phyloP scores from a whole-genome alignment of 2,329 filamentous ascomycete genomes.

The Phaeosphaeria sp. region DNA sequence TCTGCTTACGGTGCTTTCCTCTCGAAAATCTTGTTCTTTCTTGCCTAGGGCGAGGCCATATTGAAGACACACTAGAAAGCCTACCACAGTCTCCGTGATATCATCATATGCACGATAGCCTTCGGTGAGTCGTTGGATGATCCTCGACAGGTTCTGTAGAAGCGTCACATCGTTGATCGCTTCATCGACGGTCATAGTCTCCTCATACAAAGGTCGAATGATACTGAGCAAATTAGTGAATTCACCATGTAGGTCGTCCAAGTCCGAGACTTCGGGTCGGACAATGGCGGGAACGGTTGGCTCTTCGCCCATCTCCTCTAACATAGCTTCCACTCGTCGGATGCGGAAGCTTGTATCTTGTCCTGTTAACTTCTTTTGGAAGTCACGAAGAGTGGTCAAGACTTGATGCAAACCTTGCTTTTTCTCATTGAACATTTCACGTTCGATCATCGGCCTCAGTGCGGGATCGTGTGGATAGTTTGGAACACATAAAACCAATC shows the following conservation, averaged over 20 bases:
- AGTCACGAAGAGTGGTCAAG: constrained; percentile 66
- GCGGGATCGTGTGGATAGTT: constrained; percentile 86
- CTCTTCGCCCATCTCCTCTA: constrained; percentile 68
- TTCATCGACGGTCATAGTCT: constrained; percentile 28
- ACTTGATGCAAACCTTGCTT: constrained; percentile 62
- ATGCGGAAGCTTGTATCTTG: constrained; percentile 72
- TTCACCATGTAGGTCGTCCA: constrained; percentile 78
- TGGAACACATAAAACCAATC: constrained; percentile 82
- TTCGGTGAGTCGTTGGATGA: constrained; percentile 72
- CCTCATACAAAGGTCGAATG: constrained; percentile 36
- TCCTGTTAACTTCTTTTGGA: constrained; percentile 72
- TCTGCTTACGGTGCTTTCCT: constrained; percentile 17
- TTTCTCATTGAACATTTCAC: constrained; percentile 63
- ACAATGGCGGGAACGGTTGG: constrained; percentile 73
- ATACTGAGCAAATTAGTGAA: constrained; percentile 73
- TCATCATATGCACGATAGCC: constrained; percentile 84
- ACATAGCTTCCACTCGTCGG: constrained; percentile 66
- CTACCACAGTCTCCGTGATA: constrained; percentile 77
- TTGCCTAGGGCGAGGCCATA: constrained; percentile 70
- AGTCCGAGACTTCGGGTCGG: constrained; percentile 71
- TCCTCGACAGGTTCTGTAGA: constrained; percentile 67
- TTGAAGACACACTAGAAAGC: constrained; percentile 79
- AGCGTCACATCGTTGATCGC: constrained; percentile 44
- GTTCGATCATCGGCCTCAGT: constrained; percentile 66
- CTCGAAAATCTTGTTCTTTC: constrained; percentile 23